These are phyloP conservation scores for Cystobasidiopsis lactophilus DNA, from an alignment of 768 basidiomycete genomes.

Conservation along the genomic window DNA sequence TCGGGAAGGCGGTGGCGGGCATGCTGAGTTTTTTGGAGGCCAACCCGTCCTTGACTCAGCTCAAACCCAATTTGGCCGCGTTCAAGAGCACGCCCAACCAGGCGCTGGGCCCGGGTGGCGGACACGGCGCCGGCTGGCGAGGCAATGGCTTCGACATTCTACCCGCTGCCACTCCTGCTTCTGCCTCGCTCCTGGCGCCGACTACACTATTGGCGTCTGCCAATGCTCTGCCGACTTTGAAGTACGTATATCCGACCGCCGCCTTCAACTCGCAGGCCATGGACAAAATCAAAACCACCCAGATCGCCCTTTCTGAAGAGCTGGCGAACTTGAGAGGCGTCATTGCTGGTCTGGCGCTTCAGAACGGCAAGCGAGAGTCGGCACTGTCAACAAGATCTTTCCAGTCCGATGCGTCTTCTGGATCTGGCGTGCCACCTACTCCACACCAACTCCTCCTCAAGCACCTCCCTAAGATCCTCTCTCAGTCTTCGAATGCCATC, in stretches of 20 bases:
- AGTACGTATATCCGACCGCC: not conserved
- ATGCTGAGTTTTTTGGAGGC: not conserved
- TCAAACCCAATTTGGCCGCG: slow-evolving; percentile 30
- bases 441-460: too few species aligned
- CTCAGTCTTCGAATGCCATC: not conserved
- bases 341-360: too few species aligned
- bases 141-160: slow-evolving; percentile 57
- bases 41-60: not conserved
- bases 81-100: slow-evolving; percentile 16
- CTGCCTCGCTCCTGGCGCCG: not conserved
- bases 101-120: slow-evolving; percentile 51
- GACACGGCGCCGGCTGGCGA: slow-evolving; percentile 52
- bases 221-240: not conserved
- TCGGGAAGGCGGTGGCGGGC: slow-evolving; percentile 3
- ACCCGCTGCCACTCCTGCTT: not conserved
- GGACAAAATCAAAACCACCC: not conserved
- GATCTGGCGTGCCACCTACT: too few species aligned
- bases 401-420: too few species aligned
- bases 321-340: too few species aligned
- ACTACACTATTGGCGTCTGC: too few species aligned
- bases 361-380: too few species aligned
- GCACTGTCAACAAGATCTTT: too few species aligned
- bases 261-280: not conserved
- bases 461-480: not conserved
- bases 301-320: not conserved